Evolutionary conservation across 257 asterid genomes (phyloP).

Genomic region (Paraleonurus japonicus): DNA sequence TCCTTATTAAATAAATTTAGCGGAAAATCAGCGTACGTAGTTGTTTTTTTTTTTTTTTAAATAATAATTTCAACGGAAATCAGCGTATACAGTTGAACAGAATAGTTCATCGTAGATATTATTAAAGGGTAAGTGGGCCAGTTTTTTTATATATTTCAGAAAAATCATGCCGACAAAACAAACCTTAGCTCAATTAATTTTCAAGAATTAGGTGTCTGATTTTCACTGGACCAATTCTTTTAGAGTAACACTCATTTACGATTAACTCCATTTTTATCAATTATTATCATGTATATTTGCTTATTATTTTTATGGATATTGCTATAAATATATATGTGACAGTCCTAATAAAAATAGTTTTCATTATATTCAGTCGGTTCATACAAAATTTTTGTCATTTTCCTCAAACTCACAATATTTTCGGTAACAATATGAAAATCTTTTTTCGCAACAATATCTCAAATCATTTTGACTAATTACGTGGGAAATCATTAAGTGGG

Average conservation of each 20-base stretch:
- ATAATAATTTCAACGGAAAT: too few species aligned
- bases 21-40: background rate
- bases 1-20: background rate
- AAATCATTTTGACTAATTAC: too few species aligned
- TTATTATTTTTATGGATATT: too few species aligned
- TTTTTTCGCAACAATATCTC: background rate
- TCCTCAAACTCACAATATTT: conserved; percentile 5
- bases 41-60: too few species aligned
- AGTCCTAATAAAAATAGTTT: too few species aligned
- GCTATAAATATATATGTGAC: too few species aligned
- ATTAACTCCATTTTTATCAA: too few species aligned
- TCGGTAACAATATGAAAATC: background rate
- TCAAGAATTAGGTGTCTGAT: conserved; percentile 11
- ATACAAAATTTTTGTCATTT: too few species aligned
- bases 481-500: too few species aligned
- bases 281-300: too few species aligned
- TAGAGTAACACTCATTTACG: too few species aligned
- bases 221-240: conserved; percentile 12
- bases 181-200: conserved; percentile 18
- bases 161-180: conserved; percentile 33
- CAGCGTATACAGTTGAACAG: background rate
- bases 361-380: too few species aligned
- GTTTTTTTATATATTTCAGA: background rate
- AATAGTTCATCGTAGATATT: background rate
- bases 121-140: background rate